Conservation (phyloP, 2,329 filamentous ascomycete species). For the Emmonsiellopsis sp. region DNA sequence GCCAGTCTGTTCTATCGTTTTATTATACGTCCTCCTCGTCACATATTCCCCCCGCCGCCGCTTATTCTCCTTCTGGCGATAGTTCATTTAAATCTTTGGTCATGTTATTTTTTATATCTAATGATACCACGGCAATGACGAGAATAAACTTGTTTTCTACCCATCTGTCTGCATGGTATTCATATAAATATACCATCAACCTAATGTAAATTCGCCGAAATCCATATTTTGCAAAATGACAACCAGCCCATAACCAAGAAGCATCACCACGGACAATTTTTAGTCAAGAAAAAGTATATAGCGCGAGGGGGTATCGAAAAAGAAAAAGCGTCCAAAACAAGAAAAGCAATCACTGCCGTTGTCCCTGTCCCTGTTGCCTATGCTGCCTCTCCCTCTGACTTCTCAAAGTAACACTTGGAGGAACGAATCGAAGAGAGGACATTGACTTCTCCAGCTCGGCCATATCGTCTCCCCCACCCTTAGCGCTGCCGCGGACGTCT, state of each 20-base stretch:
- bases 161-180: too few species aligned
- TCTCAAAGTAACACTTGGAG: constrained; percentile 29
- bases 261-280: not conserved
- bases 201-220: too few species aligned
- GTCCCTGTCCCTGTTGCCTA: not conserved
- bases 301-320: too few species aligned
- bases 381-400: constrained; percentile 11
- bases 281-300: not conserved
- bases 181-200: too few species aligned
- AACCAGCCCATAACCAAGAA: not conserved
- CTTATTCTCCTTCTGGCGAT: not conserved
- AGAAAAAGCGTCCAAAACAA: too few species aligned
- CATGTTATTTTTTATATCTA: not conserved
- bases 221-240: too few species aligned
- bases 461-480: constrained; percentile 21
- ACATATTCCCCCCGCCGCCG: not conserved
- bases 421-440: constrained; percentile 37
- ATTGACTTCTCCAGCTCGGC: constrained; percentile 32
- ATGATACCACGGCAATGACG: not conserved
- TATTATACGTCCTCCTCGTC: not conserved
- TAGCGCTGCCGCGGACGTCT: not conserved
- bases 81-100: not conserved
- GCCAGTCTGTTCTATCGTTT: not conserved
- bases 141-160: too few species aligned
- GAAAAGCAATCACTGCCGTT: not conserved